Evolutionary conservation across 495 filamentous ascomycete genomes (phyloP).

Genomic region (Penicillium flavigenum): DNA sequence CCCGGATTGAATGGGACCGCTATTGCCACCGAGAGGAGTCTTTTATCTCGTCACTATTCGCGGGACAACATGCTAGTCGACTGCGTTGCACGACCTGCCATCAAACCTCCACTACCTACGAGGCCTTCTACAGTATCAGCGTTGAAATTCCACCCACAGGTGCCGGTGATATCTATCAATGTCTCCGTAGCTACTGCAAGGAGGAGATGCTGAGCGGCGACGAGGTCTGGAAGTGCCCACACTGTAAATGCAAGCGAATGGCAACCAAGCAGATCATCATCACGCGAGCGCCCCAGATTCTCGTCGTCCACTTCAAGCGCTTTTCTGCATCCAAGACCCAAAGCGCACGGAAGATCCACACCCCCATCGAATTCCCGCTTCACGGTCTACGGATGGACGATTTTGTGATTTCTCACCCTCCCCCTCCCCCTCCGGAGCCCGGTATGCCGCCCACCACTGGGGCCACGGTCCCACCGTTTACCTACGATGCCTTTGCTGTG

Average conservation of each 20-base stretch:
- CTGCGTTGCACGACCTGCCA: constrained; percentile 64
- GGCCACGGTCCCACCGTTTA: constrained; percentile 61
- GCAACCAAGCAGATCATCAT: constrained; percentile 73
- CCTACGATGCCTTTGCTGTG: constrained; percentile 72
- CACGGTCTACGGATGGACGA: constrained; percentile 62
- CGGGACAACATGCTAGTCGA: constrained; percentile 66
- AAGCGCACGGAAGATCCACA: constrained; percentile 63
- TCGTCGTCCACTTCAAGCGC: constrained; percentile 76
- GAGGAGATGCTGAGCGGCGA: constrained; percentile 66
- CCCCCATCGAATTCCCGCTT: constrained; percentile 66
- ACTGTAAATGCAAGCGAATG: constrained; percentile 65
- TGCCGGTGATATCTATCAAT: constrained; percentile 58
- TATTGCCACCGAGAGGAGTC: constrained; percentile 68
- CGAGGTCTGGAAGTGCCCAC: constrained; percentile 69
- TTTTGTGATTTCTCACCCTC: constrained; percentile 50
- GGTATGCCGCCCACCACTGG: constrained; percentile 18
- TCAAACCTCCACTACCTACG: constrained; percentile 69
- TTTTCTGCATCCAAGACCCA: constrained; percentile 61
- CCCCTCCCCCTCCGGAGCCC: constrained; percentile 29
- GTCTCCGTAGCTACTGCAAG: constrained; percentile 64
- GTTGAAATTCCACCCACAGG: constrained; percentile 61
- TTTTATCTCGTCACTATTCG: constrained; percentile 66
- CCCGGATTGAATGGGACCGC: constrained; percentile 65
- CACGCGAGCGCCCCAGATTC: constrained; percentile 66
- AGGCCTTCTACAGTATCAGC: constrained; percentile 66